phyloP scores from a whole-genome alignment of 169 alveolate genomes.

The Plasmodium knowlesi region DNA sequence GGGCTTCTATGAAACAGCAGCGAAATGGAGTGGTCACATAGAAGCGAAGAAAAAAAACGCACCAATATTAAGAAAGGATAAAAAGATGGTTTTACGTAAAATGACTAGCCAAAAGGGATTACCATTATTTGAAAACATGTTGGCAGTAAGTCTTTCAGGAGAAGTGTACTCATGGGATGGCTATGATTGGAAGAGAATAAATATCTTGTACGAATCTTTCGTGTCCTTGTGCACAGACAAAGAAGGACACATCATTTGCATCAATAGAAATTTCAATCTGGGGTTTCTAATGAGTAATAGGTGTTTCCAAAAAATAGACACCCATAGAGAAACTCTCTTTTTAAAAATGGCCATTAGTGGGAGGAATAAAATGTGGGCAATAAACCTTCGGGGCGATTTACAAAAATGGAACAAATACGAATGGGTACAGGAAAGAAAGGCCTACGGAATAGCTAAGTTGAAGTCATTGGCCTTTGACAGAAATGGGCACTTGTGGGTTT shows the following conservation, averaged over 20 bases:
- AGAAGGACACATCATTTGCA: conserved; percentile 41
- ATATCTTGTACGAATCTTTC: conserved; percentile 14
- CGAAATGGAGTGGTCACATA: neutral
- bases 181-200: conserved; percentile 20
- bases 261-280: conserved; percentile 31
- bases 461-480: conserved; percentile 69
- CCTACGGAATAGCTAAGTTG: conserved; percentile 62
- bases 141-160: conserved; percentile 24
- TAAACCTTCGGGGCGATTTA: conserved; percentile 53
- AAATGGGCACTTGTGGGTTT: conserved; percentile 38
- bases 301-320: conserved; percentile 40
- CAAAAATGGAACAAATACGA: conserved; percentile 64
- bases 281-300: conserved; percentile 42
- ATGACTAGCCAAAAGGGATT: neutral
- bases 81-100: conserved; percentile 3
- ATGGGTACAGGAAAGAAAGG: conserved; percentile 49
- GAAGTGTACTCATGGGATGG: conserved; percentile 55
- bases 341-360: conserved; percentile 30
- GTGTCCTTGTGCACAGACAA: conserved; percentile 34
- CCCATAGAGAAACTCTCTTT: conserved; percentile 11
- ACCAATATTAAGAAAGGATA: neutral
- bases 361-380: conserved; percentile 70
- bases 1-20: neutral
- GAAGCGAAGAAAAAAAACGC: neutral
- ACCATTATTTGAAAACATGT: conserved; percentile 51